A percentile compares a stretch with the other conserved stretches of the same genome.
These are phyloP conservation scores for Xylariales sp. DNA, from an alignment of 2,329 filamentous ascomycete genomes.

Conservation along the genomic window DNA sequence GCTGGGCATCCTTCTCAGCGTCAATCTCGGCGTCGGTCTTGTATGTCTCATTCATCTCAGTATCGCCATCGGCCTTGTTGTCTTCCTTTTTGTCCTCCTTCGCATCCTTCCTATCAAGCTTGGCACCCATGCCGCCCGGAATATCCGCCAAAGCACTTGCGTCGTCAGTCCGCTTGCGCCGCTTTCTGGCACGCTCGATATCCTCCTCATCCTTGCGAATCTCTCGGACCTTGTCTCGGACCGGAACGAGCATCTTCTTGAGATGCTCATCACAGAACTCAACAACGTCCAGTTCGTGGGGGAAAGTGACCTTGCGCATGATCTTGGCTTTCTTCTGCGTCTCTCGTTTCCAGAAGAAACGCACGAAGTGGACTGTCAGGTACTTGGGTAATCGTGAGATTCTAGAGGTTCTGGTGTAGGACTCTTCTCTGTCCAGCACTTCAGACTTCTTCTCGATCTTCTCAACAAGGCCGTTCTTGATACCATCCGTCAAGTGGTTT, in stretches of 20 bases:
- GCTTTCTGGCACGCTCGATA: conserved; percentile 84
- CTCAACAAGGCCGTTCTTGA: conserved; percentile 76
- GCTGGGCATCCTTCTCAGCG: conserved; percentile 70
- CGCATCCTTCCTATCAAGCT: conserved; percentile 42
- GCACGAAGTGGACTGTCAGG: conserved; percentile 92
- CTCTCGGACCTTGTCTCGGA: conserved; percentile 95
- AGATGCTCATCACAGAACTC: conserved; percentile 95
- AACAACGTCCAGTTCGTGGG: conserved; percentile 83
- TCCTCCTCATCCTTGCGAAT: conserved; percentile 94
- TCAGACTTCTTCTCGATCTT: conserved; percentile 87
- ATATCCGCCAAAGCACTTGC: conserved; percentile 42
- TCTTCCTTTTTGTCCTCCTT: conserved; percentile 33
- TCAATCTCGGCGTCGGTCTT: conserved; percentile 95
- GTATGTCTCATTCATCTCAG: conserved; percentile 69
- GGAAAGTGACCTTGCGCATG: conserved; percentile 97
- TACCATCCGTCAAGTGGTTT: conserved; percentile 87
- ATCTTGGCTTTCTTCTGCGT: conserved; percentile 99
- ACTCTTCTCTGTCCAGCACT: conserved; percentile 68
- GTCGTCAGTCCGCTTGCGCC: conserved; percentile 66
- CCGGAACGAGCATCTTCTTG: conserved; percentile 74
- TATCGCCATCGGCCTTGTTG: conserved; percentile 57
- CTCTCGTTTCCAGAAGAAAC: conserved; percentile 96
- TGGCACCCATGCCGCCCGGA: conserved; percentile 43
- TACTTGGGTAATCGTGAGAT: conserved; percentile 92
- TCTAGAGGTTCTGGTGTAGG: conserved; percentile 86